Conservation (phyloP, 768 basidiomycete species). For the Kwoniella pini region DNA sequence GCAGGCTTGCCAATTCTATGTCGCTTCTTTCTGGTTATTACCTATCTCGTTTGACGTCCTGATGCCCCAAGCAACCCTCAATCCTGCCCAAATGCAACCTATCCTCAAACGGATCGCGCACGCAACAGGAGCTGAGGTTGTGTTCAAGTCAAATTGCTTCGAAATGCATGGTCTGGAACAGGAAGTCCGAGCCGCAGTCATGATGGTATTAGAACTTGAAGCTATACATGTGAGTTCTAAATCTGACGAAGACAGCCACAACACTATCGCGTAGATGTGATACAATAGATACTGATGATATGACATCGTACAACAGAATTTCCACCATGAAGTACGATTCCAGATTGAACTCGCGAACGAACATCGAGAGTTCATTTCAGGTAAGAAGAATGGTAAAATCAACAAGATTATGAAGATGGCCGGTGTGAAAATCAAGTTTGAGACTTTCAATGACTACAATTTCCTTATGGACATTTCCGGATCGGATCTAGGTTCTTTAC, state of each 20-base stretch:
- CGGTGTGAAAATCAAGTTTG: constrained; percentile 97
- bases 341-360: constrained; percentile 97
- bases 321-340: constrained; percentile 97
- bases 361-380: constrained; percentile 96
- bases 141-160: constrained; percentile 96
- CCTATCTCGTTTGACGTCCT: constrained; percentile 92
- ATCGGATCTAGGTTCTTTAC: constrained; percentile 76
- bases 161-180: constrained; percentile 93
- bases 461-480: constrained; percentile 91
- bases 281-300: no score
- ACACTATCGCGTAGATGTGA: no score
- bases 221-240: constrained; percentile 71
- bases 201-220: constrained; percentile 84
- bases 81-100: constrained; percentile 75
- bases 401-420: constrained; percentile 99
- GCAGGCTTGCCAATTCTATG: constrained; percentile 91
- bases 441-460: constrained; percentile 88
- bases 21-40: constrained; percentile 95
- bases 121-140: constrained; percentile 85
- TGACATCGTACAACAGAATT: constrained; percentile 60
- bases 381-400: constrained; percentile 99
- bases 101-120: constrained; percentile 84
- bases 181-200: constrained; percentile 82
- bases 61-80: constrained; percentile 76
- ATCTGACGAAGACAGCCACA: not conserved